Percentiles rank a stretch among this genome's conserved stretches.
These are phyloP conservation scores for Triticum monococcum DNA, from an alignment of 176 grass and related monocot species.

Conservation along the genomic window DNA sequence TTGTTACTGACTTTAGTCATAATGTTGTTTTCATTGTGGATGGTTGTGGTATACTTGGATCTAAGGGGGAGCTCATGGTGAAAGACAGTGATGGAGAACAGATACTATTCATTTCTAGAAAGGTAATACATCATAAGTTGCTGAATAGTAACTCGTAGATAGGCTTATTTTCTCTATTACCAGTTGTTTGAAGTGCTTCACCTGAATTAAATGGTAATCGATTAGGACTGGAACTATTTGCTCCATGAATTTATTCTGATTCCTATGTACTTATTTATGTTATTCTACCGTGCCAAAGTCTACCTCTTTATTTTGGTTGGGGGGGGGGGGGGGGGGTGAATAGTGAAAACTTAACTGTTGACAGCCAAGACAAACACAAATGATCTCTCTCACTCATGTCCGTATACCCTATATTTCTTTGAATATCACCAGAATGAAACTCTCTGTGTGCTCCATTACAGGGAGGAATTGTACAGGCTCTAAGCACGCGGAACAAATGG, in stretches of 20 bases:
- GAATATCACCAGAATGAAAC: background rate
- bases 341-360: background rate
- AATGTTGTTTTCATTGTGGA: constrained; percentile 66
- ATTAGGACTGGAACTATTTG: constrained; percentile 9
- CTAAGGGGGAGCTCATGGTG: constrained; percentile 63
- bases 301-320: background rate
- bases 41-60: constrained; percentile 82
- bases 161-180: background rate
- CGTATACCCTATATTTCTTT: constrained; percentile 27
- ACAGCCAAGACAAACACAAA: background rate
- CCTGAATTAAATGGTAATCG: constrained; percentile 3
- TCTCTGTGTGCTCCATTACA: constrained; percentile 22
- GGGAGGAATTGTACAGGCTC: constrained; percentile 78
- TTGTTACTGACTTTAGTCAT: constrained; percentile 56
- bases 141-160: background rate
- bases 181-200: constrained; percentile 12
- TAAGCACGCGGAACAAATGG: constrained; percentile 75
- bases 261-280: constrained; percentile 3
- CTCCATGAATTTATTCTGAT: constrained; percentile 10
- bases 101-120: constrained; percentile 79
- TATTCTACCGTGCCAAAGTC: background rate
- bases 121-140: constrained; percentile 48
- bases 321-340: background rate
- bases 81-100: constrained; percentile 68
- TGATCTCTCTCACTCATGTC: background rate